Conservation (phyloP, 1,284 basidiomycete species). For the Coniophora puteana region DNA sequence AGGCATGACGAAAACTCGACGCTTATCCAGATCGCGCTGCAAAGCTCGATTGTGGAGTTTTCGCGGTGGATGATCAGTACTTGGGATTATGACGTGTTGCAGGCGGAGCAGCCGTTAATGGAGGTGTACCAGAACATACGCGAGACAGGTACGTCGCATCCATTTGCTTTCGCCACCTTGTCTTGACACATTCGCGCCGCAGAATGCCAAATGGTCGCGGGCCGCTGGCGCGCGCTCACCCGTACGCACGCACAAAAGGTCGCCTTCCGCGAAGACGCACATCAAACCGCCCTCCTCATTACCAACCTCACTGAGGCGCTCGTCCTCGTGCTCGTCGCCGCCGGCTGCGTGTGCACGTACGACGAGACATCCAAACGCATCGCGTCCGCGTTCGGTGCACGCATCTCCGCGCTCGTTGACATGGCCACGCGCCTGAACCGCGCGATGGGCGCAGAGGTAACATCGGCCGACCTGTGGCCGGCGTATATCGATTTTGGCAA, state of each 20-base stretch:
- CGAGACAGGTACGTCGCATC: conserved; percentile 34
- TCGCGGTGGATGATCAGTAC: conserved; percentile 42
- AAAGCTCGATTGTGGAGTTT: conserved; percentile 41
- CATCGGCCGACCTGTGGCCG: conserved; percentile 45
- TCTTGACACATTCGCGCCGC: too few species aligned
- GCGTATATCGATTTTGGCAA: conserved; percentile 35
- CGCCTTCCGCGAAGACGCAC: conserved; percentile 30
- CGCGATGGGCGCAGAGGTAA: conserved; percentile 48
- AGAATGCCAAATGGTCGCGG: conserved; percentile 50
- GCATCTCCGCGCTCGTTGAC: conserved; percentile 37
- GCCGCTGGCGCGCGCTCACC: conserved; percentile 50
- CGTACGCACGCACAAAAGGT: conserved; percentile 40
- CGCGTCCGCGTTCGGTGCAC: conserved; percentile 34
- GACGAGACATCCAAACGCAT: conserved; percentile 20
- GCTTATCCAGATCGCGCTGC: conserved; percentile 49
- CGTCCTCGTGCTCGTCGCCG: conserved; percentile 40
- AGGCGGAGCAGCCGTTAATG: conserved; percentile 38
- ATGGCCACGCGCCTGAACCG: conserved; percentile 42
- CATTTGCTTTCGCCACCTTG: too few species aligned
- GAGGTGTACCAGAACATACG: conserved; percentile 44
- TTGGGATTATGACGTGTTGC: conserved; percentile 47
- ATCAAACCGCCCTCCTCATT: conserved; percentile 29
- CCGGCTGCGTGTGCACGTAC: conserved; percentile 33
- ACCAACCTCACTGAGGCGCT: conserved; percentile 36
- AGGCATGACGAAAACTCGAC: conserved; percentile 39